Percentiles rank a stretch among this genome's conserved stretches.
These are phyloP conservation scores for Leishmania mexicana DNA, from an alignment of 208 protist genomes.

Conservation along the genomic window DNA sequence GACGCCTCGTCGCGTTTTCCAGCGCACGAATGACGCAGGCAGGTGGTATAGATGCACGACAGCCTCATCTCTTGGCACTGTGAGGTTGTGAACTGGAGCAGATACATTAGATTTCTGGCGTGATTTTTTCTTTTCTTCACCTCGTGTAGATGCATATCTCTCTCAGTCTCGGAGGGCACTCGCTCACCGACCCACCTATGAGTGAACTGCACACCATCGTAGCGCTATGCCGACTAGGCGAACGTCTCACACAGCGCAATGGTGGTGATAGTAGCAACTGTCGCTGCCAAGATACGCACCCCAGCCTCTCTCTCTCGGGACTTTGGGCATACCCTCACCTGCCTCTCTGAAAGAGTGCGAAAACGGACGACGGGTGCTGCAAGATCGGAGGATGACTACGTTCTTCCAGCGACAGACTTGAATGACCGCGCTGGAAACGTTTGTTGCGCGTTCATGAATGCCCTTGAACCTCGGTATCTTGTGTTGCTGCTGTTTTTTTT, in stretches of 20 bases:
- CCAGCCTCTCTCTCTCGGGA: not conserved
- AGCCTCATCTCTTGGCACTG: not conserved
- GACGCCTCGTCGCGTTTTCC: not conserved
- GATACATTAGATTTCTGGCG: not conserved
- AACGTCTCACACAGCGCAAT: not conserved
- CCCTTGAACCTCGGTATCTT: not conserved
- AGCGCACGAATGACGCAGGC: not conserved
- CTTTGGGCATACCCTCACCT: not conserved
- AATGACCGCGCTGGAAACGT: not conserved
- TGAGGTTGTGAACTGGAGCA: not conserved
- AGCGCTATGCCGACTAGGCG: not conserved
- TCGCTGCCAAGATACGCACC: not conserved
- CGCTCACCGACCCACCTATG: not conserved
- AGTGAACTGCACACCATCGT: not conserved
- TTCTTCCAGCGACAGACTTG: not conserved
- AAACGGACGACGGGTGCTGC: not conserved
- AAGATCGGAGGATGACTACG: not conserved
- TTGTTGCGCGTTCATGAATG: not conserved
- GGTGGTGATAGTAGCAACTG: not conserved
- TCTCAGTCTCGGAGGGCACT: not conserved
- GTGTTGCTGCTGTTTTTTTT: not conserved
- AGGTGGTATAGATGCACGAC: not conserved
- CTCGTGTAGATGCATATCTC: not conserved
- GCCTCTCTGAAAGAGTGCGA: not conserved
- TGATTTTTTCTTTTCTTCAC: not conserved